Percentiles rank a stretch among this genome's conserved stretches.
phyloP scores from a whole-genome alignment of 2,329 filamentous ascomycete species.

The Diaporthe amygdali region DNA sequence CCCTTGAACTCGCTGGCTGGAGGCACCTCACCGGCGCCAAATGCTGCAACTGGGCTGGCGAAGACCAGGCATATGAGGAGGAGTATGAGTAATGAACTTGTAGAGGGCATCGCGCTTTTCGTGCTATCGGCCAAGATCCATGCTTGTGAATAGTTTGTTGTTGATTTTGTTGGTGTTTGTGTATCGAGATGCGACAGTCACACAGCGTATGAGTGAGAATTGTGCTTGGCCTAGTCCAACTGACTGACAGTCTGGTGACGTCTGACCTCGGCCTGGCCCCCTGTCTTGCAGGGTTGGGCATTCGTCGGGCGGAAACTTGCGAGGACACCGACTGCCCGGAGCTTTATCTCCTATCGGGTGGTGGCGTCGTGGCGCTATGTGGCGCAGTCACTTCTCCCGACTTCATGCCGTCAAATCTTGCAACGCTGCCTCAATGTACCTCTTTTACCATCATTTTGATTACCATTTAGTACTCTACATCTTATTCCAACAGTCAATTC shows the following conservation, averaged over 20 bases:
- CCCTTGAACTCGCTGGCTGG: slow-evolving; percentile 44
- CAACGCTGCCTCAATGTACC: neutral
- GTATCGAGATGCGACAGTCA: neutral
- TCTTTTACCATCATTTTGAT: neutral
- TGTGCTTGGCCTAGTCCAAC: neutral
- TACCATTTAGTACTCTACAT: neutral
- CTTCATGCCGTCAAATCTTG: neutral
- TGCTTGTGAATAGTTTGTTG: neutral
- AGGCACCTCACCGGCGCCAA: slow-evolving; percentile 45
- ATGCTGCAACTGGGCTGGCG: slow-evolving; percentile 38
- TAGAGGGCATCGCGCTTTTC: slow-evolving; percentile 19
- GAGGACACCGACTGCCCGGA: neutral
- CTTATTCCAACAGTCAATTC: neutral
- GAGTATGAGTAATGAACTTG: neutral
- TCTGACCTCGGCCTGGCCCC: neutral
- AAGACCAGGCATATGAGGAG: slow-evolving; percentile 30
- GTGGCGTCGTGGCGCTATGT: neutral
- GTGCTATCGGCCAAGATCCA: slow-evolving; percentile 7
- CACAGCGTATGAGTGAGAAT: neutral
- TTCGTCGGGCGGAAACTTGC: neutral
- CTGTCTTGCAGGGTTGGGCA: neutral
- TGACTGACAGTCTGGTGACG: neutral
- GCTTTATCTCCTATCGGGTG: neutral
- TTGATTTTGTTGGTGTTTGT: neutral
- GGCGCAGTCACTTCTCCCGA: neutral